Percentiles rank a stretch among this genome's conserved stretches.
Evolutionary conservation across 176 grass and related monocot species (phyloP).

Genomic region (sorghum (Sorghum bicolor)): DNA sequence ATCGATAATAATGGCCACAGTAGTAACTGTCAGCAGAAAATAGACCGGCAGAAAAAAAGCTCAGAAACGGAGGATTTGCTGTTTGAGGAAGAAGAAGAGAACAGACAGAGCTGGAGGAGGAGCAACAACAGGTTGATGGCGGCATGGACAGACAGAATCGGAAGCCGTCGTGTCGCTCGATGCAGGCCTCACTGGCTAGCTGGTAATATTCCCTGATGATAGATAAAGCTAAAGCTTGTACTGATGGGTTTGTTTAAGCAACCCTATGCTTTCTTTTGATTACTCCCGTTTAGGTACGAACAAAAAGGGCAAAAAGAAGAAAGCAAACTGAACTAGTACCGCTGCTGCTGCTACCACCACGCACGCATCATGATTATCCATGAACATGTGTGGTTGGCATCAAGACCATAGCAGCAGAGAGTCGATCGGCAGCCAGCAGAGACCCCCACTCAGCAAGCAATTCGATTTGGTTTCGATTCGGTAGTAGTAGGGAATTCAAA

Average conservation of each 20-base stretch:
- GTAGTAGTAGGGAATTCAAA: background rate
- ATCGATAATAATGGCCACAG: background rate
- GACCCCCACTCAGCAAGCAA: conserved; percentile 6
- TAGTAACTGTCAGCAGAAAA: background rate
- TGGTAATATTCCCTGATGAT: background rate
- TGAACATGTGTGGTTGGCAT: conserved; percentile 23
- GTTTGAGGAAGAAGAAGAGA: background rate
- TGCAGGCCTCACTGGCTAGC: background rate
- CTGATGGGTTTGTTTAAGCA: conserved; percentile 25
- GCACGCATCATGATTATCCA: conserved; percentile 28
- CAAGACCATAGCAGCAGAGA: background rate
- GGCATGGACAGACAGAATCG: background rate
- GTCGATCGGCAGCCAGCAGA: background rate
- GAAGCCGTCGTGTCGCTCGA: background rate
- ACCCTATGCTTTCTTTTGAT: conserved; percentile 11
- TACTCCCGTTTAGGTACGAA: conserved; percentile 29
- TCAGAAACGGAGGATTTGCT: background rate
- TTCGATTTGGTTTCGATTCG: conserved; percentile 19
- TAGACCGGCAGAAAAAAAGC: background rate
- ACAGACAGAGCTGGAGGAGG: background rate
- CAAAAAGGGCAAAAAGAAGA: conserved; percentile 27
- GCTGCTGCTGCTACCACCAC: background rate
- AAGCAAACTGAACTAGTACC: background rate
- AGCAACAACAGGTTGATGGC: background rate
- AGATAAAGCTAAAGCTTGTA: conserved; percentile 16